Base-by-base conservation (phyloP, 140 eudicot species). In the Oenanthe javanica region DNA sequence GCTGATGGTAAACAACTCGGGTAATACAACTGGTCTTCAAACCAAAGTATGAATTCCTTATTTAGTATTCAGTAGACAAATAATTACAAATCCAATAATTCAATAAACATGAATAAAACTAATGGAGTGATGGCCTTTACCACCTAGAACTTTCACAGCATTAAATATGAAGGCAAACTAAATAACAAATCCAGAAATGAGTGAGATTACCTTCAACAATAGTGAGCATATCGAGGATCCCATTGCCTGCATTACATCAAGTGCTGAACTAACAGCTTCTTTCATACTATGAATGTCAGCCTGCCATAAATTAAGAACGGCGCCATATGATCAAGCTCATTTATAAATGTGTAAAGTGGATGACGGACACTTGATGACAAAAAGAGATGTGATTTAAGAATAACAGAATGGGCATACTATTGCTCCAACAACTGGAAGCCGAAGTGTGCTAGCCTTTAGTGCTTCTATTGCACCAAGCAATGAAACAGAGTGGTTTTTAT, bases 391-490 rank as follows among this genome's bases (percentile, higher is more conserved):
- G 59, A 43, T 54, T 25, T 69, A 25, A 6, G n/a, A 73, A 36
- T 72, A n/a, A 72, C 49, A 45, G 16, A 64, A 47, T 48, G 52
- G 9, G 76, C 97, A 27, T 91, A 95, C 99, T 13, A 84, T 87
- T 82, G 96, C 97, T 84, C 90, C 97, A 51, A 88, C 93, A 77
- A 96, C 94, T 48, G 99, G 98, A 84, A 96, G 98, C 73, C 99
- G 94, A 78, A 96, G 99, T 77, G 99, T 96, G 89, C 99, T 96
- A 77, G 99, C 99, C 79, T 87, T 96, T 81, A 96, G 85, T 72
- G 99, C 96, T 90, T 93, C 98, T 66, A 90, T 95, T 79, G 99
- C 99, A 81, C 97, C 98, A 1, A 86, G 90, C 84, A 95, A 81
- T 25, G 99, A 89, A 76, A 86, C 81, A 8, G 88, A 88, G 87